A percentile compares a stretch with the other conserved stretches of the same genome.
phyloP scores from a whole-genome alignment of 2,329 filamentous ascomycete genomes.

The Fusarium tjaetaba region DNA sequence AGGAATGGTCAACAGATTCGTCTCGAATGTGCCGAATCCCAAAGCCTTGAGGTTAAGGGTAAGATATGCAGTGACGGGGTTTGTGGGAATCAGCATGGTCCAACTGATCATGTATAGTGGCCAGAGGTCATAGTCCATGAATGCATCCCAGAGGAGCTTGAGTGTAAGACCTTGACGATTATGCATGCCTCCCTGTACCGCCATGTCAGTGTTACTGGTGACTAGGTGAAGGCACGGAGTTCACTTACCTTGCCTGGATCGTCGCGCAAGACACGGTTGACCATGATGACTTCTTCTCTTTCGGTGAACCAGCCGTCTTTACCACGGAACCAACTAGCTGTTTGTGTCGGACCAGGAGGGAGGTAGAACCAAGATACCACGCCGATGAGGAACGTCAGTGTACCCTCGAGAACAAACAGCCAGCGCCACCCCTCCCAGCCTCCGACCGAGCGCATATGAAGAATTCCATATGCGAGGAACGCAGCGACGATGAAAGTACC shows the following conservation, averaged over 20 bases:
- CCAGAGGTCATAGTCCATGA: slow-evolving; percentile 65
- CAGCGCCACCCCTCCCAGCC: slow-evolving; percentile 66
- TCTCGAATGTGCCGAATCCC: slow-evolving; percentile 62
- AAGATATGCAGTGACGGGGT: slow-evolving; percentile 52
- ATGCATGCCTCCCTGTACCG: slow-evolving; percentile 62
- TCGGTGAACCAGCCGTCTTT: slow-evolving; percentile 66
- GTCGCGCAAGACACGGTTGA: slow-evolving; percentile 66
- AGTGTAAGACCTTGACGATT: slow-evolving; percentile 65
- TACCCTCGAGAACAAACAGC: slow-evolving; percentile 57
- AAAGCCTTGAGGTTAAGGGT: slow-evolving; percentile 61
- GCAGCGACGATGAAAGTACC: slow-evolving; percentile 3
- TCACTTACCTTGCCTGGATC: slow-evolving; percentile 57
- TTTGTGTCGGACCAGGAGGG: slow-evolving; percentile 51
- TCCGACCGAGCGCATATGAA: slow-evolving; percentile 62
- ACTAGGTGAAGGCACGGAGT: rapidly evolving
- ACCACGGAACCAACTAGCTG: slow-evolving; percentile 62
- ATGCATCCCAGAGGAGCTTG: slow-evolving; percentile 57
- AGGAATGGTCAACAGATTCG: slow-evolving; percentile 66
- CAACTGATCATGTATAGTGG: slow-evolving; percentile 28
- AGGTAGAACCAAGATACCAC: slow-evolving; percentile 36
- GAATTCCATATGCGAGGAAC: slow-evolving; percentile 56
- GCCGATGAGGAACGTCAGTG: slow-evolving; percentile 46
- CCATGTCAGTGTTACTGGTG: background rate
- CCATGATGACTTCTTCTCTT: slow-evolving; percentile 60
- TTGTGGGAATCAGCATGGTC: slow-evolving; percentile 42